Evolutionary conservation across 73 alveolate genomes (phyloP).

Genomic region (Symbiodinium pilosum): DNA sequence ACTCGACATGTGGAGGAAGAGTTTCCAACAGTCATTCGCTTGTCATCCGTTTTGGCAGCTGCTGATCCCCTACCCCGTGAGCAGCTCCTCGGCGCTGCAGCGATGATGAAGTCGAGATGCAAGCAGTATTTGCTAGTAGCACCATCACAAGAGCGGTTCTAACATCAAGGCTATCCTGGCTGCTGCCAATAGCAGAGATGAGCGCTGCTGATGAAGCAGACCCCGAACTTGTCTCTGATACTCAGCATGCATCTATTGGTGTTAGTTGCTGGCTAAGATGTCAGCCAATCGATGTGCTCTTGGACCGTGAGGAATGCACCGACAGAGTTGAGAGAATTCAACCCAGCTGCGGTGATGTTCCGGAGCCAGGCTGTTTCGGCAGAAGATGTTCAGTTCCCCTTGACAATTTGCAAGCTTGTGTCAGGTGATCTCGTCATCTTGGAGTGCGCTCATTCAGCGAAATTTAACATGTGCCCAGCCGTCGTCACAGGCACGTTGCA

Average conservation of each 20-base stretch:
- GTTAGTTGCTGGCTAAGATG: too few relatives aligned
- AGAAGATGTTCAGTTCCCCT: not conserved
- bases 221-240: slow-evolving; percentile 19
- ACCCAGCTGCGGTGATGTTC: too few relatives aligned
- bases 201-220: not conserved
- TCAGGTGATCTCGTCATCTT: slow-evolving; percentile 63
- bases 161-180: slow-evolving; percentile 62
- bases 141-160: not conserved
- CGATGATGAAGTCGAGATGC: too few relatives aligned
- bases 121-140: not conserved
- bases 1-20: slow-evolving; percentile 83
- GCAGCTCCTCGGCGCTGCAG: slow-evolving; percentile 33
- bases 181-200: slow-evolving; percentile 69
- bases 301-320: not conserved
- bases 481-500: slow-evolving; percentile 69
- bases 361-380: too few relatives aligned
- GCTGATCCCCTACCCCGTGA: slow-evolving; percentile 54
- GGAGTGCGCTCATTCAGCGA: slow-evolving; percentile 18
- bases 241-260: not conserved
- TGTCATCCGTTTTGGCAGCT: slow-evolving; percentile 57
- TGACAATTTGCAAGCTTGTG: not conserved
- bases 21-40: slow-evolving; percentile 77
- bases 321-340: too few relatives aligned
- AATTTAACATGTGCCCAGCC: not conserved
- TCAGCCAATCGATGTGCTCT: not conserved